A percentile compares a stretch with the other conserved stretches of the same genome.
These are phyloP conservation scores for maize (Zea mays) DNA, from an alignment of 176 grass and related monocot genomes.

Conservation along the genomic window DNA sequence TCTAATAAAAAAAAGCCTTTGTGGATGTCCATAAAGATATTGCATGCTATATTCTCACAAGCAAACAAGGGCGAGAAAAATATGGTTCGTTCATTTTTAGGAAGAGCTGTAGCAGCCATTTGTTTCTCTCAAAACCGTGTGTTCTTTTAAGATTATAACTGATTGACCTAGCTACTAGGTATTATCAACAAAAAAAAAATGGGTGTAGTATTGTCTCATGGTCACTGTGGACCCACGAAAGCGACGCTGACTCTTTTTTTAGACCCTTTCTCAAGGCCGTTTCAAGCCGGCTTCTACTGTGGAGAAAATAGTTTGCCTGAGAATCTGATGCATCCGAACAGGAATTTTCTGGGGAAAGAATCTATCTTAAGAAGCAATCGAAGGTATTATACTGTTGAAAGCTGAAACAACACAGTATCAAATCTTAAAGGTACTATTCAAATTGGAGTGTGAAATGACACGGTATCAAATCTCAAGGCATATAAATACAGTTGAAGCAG, in stretches of 20 bases:
- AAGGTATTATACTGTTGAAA: conserved; percentile 26
- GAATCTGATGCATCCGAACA: conserved; percentile 38
- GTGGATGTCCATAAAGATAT: background rate
- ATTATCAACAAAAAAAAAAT: background rate
- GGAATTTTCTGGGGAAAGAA: conserved; percentile 21
- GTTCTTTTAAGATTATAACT: conserved; percentile 1
- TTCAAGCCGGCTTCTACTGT: conserved; percentile 2
- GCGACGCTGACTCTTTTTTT: conserved; percentile 11
- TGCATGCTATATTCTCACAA: conserved; percentile 12
- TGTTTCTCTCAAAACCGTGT: conserved; percentile 30
- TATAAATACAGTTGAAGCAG: conserved; percentile 41
- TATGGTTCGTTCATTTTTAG: conserved; percentile 3
- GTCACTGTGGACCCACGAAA: conserved; percentile 3
- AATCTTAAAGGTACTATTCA: conserved; percentile 32
- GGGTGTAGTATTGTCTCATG: conserved; percentile 8
- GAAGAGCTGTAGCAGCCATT: conserved; percentile 15
- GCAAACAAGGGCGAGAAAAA: background rate
- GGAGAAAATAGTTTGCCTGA: conserved; percentile 29
- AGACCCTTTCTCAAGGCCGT: conserved; percentile 17
- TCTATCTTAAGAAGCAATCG: conserved; percentile 27
- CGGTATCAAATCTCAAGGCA: conserved; percentile 38
- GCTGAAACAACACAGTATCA: conserved; percentile 34
- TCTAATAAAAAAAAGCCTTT: too few relatives aligned
- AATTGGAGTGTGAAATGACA: conserved; percentile 8
- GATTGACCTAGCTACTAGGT: conserved; percentile 6